These are phyloP conservation scores for Tetrapisispora taiwanensis DNA, from an alignment of 805 yeast species.

Conservation along the genomic window DNA sequence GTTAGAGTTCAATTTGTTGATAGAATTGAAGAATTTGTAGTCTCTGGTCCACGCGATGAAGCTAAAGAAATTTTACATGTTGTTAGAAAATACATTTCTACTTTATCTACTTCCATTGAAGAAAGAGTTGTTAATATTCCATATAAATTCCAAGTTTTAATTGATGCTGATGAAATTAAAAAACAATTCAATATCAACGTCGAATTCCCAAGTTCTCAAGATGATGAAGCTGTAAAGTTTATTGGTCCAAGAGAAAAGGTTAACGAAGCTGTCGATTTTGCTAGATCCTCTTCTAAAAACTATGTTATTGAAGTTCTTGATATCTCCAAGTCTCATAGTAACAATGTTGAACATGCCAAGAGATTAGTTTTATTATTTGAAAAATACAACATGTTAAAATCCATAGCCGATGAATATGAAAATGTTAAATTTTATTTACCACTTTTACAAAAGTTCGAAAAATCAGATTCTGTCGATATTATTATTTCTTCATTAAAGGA, in stretches of 20 bases:
- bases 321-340: conserved; percentile 82
- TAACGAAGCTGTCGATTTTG: conserved; percentile 49
- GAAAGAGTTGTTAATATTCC: conserved; percentile 57
- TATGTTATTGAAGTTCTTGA: conserved; percentile 60
- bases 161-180: conserved; percentile 46
- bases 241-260: conserved; percentile 54
- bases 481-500: conserved; percentile 48
- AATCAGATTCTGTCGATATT: conserved; percentile 41
- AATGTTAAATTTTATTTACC: conserved; percentile 42
- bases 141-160: conserved; percentile 53
- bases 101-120: conserved; percentile 37
- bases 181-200: conserved; percentile 48
- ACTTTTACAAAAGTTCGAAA: conserved; percentile 34
- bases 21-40: conserved; percentile 33
- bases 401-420: conserved; percentile 31
- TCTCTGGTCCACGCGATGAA: conserved; percentile 64
- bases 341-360: conserved; percentile 65
- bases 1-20: conserved; percentile 16
- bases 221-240: conserved; percentile 45
- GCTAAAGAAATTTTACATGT: conserved; percentile 46
- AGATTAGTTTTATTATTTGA: conserved; percentile 59
- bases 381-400: conserved; percentile 38
- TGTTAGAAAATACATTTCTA: conserved; percentile 36
- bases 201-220: conserved; percentile 37
- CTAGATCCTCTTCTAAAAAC: conserved; percentile 49